These are phyloP conservation scores for Wickerhamomyces strasburgensis DNA, from an alignment of 805 yeast species.

Conservation along the genomic window DNA sequence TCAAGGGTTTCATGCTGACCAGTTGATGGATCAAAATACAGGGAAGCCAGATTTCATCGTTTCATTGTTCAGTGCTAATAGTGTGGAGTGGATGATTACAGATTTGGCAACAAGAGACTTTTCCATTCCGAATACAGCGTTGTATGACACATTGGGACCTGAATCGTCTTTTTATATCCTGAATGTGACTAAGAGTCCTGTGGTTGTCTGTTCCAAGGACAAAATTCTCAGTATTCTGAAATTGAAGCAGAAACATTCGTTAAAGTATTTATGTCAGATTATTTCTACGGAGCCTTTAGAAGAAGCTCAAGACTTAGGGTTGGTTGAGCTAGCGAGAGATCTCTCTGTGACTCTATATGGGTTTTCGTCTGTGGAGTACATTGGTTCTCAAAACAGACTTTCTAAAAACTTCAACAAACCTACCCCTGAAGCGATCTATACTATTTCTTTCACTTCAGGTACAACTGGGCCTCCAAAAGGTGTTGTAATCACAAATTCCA, in stretches of 20 bases:
- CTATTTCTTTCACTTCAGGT: slow-evolving; percentile 65
- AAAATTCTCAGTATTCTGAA: slow-evolving; percentile 38
- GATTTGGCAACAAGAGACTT: slow-evolving; percentile 53
- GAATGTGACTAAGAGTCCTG: slow-evolving; percentile 46
- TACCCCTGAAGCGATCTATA: slow-evolving; percentile 36
- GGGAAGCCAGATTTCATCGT: slow-evolving; percentile 33
- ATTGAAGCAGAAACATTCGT: slow-evolving; percentile 31
- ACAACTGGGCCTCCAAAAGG: slow-evolving; percentile 65
- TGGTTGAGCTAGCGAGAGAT: slow-evolving; percentile 16
- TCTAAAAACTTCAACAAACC: slow-evolving; percentile 26
- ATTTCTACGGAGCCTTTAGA: slow-evolving; percentile 43
- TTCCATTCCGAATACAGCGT: slow-evolving; percentile 37
- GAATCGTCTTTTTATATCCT: slow-evolving; percentile 49
- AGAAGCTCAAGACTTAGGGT: slow-evolving; percentile 22
- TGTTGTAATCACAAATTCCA: slow-evolving; percentile 43
- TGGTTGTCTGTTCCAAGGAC: slow-evolving; percentile 41
- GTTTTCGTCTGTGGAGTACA: slow-evolving; percentile 29
- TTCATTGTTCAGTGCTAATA: slow-evolving; percentile 42
- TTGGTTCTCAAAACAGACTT: slow-evolving; percentile 34
- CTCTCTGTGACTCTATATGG: slow-evolving; percentile 31
- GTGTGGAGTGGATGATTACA: slow-evolving; percentile 54
- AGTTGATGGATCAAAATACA: slow-evolving; percentile 8
- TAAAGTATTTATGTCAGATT: slow-evolving; percentile 33
- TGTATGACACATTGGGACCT: slow-evolving; percentile 44
- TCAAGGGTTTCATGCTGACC: not conserved